phyloP scores from a whole-genome alignment of 257 asterid genomes.

The Capsicum pubescens region DNA sequence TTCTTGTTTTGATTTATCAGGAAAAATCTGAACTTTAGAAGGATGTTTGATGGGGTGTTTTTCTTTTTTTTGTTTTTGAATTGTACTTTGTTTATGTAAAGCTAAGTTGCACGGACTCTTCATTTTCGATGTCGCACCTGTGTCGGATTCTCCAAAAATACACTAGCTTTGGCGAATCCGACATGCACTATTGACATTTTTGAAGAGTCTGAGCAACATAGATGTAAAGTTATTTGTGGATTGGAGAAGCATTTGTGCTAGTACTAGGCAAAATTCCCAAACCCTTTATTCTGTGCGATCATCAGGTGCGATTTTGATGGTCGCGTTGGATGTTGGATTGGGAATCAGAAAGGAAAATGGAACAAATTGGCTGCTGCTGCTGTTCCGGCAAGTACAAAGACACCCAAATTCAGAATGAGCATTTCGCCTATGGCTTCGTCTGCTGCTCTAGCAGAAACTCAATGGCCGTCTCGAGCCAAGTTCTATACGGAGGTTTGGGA shows the following conservation, averaged over 20 bases:
- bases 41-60: not conserved
- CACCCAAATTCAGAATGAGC: conserved; percentile 55
- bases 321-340: conserved; percentile 64
- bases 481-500: conserved; percentile 73
- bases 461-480: conserved; percentile 51
- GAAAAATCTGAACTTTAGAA: not conserved
- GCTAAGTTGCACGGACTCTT: too few species aligned
- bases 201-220: too few species aligned
- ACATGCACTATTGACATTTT: too few species aligned
- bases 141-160: too few species aligned
- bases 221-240: conserved; percentile 37
- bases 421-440: conserved; percentile 73
- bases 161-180: too few species aligned
- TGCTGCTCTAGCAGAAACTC: conserved; percentile 59
- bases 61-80: not conserved
- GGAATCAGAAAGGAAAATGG: conserved; percentile 54
- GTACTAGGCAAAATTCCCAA: conserved; percentile 60
- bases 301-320: conserved; percentile 71
- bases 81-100: conserved; percentile 46
- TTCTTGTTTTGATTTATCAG: conserved; percentile 7
- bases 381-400: conserved; percentile 42
- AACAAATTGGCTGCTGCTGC: conserved; percentile 31
- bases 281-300: conserved; percentile 68
- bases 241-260: conserved; percentile 52
- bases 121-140: too few species aligned